Evolutionary conservation across 257 asterid genomes (phyloP).

Genomic region (Knoxia roxburghii): DNA sequence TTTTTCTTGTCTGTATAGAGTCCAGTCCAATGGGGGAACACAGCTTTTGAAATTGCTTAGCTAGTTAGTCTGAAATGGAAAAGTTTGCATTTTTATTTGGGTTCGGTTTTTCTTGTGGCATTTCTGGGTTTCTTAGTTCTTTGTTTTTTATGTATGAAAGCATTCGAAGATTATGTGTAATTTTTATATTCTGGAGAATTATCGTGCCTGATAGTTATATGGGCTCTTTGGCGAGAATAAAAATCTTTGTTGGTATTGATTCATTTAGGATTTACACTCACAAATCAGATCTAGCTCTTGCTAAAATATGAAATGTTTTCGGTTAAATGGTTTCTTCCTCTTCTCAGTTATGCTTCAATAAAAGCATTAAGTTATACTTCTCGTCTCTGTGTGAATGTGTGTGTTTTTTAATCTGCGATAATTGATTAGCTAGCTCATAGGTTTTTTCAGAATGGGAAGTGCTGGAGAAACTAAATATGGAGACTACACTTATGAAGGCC

Average conservation of each 20-base stretch:
- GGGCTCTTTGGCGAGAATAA: neutral
- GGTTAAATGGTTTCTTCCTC: neutral
- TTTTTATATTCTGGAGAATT: neutral
- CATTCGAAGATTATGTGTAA: neutral
- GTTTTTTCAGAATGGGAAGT: conserved; percentile 71
- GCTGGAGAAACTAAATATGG: conserved; percentile 49
- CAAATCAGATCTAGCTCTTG: neutral
- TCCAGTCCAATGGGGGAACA: neutral
- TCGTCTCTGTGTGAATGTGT: too few relatives aligned
- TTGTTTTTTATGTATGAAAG: neutral
- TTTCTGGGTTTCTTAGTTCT: neutral
- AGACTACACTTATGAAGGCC: conserved; percentile 64
- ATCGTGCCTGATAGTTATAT: neutral
- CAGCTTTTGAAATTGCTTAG: neutral
- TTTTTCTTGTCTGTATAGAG: neutral
- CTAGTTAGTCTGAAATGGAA: neutral
- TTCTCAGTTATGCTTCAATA: too few relatives aligned
- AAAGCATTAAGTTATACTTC: too few relatives aligned
- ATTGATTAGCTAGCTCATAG: neutral
- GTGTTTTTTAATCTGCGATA: neutral
- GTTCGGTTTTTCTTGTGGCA: neutral
- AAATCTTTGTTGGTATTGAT: neutral
- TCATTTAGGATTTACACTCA: neutral
- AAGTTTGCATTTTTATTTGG: neutral
- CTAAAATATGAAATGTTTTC: neutral